These are phyloP conservation scores for Aphanomyces cochlioides DNA, from an alignment of 352 stramenopile genomes.

Conservation along the genomic window DNA sequence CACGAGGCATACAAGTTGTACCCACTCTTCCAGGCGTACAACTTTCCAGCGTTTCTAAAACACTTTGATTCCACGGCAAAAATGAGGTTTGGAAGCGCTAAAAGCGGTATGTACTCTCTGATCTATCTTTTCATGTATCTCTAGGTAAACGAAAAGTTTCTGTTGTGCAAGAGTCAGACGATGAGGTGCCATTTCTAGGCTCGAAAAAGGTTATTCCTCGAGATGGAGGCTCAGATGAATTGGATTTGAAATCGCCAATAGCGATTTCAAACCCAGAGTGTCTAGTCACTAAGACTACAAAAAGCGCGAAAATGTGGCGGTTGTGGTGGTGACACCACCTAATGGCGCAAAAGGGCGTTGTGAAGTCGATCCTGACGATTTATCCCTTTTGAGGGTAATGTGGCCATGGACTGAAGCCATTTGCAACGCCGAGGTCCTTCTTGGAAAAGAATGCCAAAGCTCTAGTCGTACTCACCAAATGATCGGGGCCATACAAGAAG, in stretches of 20 bases:
- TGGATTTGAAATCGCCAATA: background rate
- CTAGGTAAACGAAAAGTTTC: background rate
- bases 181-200: background rate
- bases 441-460: no score
- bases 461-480: no score
- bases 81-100: background rate
- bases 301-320: background rate
- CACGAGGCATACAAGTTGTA: background rate
- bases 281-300: background rate
- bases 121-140: background rate
- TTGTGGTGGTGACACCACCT: background rate
- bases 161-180: background rate
- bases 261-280: background rate
- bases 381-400: background rate
- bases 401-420: background rate
- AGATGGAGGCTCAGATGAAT: background rate
- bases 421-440: no score
- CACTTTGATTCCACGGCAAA: background rate
- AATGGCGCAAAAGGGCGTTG: background rate
- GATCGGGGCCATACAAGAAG: no score
- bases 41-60: conserved; percentile 1
- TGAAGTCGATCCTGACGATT: background rate
- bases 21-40: background rate
- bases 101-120: background rate
- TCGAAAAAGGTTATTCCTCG: background rate